phyloP scores from a whole-genome alignment of 768 basidiomycete genomes.

The Pholiota microspora region DNA sequence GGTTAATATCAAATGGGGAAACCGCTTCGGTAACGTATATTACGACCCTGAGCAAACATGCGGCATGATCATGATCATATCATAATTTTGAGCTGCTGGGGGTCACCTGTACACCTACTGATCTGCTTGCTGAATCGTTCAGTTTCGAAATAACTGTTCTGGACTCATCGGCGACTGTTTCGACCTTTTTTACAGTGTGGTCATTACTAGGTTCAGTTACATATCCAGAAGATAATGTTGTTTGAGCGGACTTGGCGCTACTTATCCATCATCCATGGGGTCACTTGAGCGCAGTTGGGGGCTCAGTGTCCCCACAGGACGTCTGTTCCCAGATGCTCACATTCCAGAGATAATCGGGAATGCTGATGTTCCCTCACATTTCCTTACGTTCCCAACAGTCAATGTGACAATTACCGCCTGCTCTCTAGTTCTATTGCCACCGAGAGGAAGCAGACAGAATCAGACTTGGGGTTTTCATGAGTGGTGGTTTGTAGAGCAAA shows the following conservation, averaged over 20 bases:
- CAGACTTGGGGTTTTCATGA: no score
- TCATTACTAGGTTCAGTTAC: neutral
- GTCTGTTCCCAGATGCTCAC: neutral
- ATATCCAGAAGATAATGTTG: neutral
- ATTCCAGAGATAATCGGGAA: neutral
- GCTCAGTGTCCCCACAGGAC: neutral
- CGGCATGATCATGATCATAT: neutral
- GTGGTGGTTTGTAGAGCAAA: neutral
- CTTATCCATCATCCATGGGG: neutral
- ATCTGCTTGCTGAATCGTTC: no score
- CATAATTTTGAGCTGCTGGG: neutral
- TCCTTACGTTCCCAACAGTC: neutral
- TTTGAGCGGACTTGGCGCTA: neutral
- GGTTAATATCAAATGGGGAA: conserved; percentile 10
- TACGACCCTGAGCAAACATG: neutral
- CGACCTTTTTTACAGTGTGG: neutral
- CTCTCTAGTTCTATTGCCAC: neutral
- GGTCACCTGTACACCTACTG: neutral
- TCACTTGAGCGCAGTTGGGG: neutral
- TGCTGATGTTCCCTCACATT: neutral
- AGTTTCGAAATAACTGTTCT: no score
- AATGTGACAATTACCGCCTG: neutral
- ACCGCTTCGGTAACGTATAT: neutral
- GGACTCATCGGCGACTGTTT: neutral
- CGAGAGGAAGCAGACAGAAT: neutral